phyloP scores from a whole-genome alignment of 1,139 yeast genomes.

The Kodamaea sp. region DNA sequence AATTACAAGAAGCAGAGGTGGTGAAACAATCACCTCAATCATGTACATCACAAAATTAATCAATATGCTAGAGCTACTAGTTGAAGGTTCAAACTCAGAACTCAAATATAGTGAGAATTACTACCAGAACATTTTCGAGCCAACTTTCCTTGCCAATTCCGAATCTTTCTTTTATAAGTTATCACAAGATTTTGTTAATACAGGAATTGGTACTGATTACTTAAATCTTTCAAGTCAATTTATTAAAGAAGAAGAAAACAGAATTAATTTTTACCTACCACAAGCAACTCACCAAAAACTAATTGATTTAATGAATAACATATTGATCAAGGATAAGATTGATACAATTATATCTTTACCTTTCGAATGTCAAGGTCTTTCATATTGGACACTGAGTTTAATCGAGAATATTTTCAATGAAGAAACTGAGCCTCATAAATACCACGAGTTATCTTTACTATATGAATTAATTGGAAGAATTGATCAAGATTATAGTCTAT shows the following conservation, averaged over 20 bases:
- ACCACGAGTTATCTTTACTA: slow-evolving; percentile 38
- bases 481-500: slow-evolving; percentile 48
- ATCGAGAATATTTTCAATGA: slow-evolving; percentile 20
- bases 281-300: slow-evolving; percentile 52
- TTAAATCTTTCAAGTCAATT: slow-evolving; percentile 50
- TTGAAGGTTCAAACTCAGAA: slow-evolving; percentile 37
- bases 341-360: slow-evolving; percentile 44
- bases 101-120: slow-evolving; percentile 46
- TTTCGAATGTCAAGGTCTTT: slow-evolving; percentile 52
- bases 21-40: slow-evolving; percentile 54
- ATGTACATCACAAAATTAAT: slow-evolving; percentile 59
- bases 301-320: slow-evolving; percentile 53
- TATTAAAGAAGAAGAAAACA: slow-evolving; percentile 55
- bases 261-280: slow-evolving; percentile 56
- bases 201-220: slow-evolving; percentile 48
- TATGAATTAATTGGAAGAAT: slow-evolving; percentile 54
- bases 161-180: slow-evolving; percentile 51
- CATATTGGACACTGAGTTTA: slow-evolving; percentile 47
- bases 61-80: slow-evolving; percentile 61
- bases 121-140: slow-evolving; percentile 66
- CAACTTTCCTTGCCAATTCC: slow-evolving; percentile 53
- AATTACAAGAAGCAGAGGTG: slow-evolving; percentile 57
- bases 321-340: slow-evolving; percentile 59
- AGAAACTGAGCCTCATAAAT: slow-evolving; percentile 10
- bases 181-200: slow-evolving; percentile 40